phyloP scores from a whole-genome alignment of 192 early-diverging fungal genomes.

The Linnemannia zychae region DNA sequence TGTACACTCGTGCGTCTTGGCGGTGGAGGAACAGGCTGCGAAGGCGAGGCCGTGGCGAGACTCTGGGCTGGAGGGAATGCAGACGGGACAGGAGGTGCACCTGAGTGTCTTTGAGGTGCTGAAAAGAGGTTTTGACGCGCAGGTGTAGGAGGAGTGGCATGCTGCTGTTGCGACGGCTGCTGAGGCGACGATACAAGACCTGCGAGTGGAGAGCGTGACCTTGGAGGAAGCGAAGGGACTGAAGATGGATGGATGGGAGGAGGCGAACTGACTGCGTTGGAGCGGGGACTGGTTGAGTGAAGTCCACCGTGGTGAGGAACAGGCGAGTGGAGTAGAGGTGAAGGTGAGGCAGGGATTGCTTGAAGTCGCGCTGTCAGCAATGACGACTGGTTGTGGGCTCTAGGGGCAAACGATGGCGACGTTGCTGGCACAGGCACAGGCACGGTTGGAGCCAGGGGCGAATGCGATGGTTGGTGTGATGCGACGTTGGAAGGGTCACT shows the following conservation, averaged over 20 bases:
- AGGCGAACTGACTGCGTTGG: slow-evolving; percentile 26
- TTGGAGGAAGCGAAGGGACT: slow-evolving; percentile 31
- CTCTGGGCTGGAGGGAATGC: slow-evolving; percentile 30
- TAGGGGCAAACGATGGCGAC: slow-evolving; percentile 23
- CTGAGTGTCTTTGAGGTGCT: slow-evolving; percentile 24
- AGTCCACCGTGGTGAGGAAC: slow-evolving; percentile 29
- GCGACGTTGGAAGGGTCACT: slow-evolving; percentile 33
- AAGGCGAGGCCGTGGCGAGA: slow-evolving; percentile 33
- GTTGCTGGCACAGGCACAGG: slow-evolving; percentile 8
- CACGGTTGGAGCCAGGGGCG: neutral
- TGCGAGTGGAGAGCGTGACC: slow-evolving; percentile 49
- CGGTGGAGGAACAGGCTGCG: slow-evolving; percentile 49
- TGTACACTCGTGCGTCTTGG: slow-evolving; percentile 46
- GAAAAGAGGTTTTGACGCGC: slow-evolving; percentile 28
- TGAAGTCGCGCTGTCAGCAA: slow-evolving; percentile 47
- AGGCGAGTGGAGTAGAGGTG: slow-evolving; percentile 41
- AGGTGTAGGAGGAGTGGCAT: slow-evolving; percentile 15
- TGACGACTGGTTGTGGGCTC: slow-evolving; percentile 35
- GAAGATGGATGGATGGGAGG: slow-evolving; percentile 27
- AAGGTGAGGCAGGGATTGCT: neutral
- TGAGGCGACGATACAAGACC: slow-evolving; percentile 27
- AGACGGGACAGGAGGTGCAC: slow-evolving; percentile 24
- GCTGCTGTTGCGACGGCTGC: slow-evolving; percentile 8
- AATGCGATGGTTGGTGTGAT: neutral
- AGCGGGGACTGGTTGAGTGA: slow-evolving; percentile 17